Conservation (phyloP, 2,329 filamentous ascomycete species). For the Diaporthe longicolla region DNA sequence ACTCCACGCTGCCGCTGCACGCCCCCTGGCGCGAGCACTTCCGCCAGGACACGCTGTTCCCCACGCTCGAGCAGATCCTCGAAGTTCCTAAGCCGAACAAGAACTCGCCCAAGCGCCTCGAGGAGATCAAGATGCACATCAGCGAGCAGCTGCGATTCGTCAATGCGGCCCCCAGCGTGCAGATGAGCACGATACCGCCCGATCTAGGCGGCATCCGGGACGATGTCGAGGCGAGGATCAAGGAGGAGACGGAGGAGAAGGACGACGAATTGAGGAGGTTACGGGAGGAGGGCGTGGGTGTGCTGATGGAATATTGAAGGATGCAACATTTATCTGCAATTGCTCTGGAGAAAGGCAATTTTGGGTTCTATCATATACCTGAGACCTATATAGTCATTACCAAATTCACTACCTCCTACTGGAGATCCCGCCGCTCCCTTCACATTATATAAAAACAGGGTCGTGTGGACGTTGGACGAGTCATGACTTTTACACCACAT, state of each 20-base stretch:
- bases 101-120: constrained; percentile 82
- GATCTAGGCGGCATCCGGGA: constrained; percentile 78
- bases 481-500: background rate
- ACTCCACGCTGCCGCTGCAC: constrained; percentile 80
- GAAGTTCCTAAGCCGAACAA: constrained; percentile 81
- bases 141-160: constrained; percentile 91
- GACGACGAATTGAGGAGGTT: constrained; percentile 67
- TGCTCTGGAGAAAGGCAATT: background rate
- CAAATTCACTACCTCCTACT: background rate
- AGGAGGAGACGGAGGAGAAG: constrained; percentile 73
- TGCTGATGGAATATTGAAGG: constrained; percentile 66
- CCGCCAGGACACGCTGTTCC: constrained; percentile 88
- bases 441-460: background rate
- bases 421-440: background rate
- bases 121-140: constrained; percentile 82
- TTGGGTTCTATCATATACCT: background rate
- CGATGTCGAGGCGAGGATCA: constrained; percentile 76
- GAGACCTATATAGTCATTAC: background rate
- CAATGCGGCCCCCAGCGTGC: constrained; percentile 86
- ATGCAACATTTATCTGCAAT: background rate
- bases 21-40: constrained; percentile 92
- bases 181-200: constrained; percentile 84
- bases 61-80: constrained; percentile 81
- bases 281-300: constrained; percentile 70
- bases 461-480: background rate